phyloP scores from a whole-genome alignment of 176 grass and related monocot genomes.

The Rhynchospora tenuis region DNA sequence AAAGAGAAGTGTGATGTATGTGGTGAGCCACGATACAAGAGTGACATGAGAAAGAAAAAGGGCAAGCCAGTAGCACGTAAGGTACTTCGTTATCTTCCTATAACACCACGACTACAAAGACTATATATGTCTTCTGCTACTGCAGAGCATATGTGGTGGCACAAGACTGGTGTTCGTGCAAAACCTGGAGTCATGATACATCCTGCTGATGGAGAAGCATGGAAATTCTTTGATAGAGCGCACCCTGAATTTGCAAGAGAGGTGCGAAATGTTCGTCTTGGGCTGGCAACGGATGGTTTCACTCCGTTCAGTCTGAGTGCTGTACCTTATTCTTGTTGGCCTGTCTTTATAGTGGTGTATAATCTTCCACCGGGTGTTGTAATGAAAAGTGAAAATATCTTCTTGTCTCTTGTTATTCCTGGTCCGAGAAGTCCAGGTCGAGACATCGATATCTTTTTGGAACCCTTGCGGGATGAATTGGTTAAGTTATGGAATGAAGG shows the following conservation, averaged over 20 bases:
- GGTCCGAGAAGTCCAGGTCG: background rate
- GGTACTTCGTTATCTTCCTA: background rate
- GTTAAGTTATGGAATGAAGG: background rate
- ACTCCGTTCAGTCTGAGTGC: background rate
- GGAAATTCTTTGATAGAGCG: background rate
- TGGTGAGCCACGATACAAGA: background rate
- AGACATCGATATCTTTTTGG: background rate
- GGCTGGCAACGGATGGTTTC: background rate
- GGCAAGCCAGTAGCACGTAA: background rate
- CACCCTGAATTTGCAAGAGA: background rate
- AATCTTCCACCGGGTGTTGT: constrained; percentile 5
- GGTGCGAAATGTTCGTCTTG: background rate
- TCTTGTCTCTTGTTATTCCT: constrained; percentile 13
- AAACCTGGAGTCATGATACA: background rate
- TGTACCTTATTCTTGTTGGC: background rate
- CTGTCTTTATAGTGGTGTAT: background rate
- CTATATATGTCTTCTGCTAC: background rate
- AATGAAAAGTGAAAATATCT: background rate
- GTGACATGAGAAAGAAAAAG: background rate
- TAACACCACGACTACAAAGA: background rate
- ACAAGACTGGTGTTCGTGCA: background rate
- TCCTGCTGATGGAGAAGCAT: constrained; percentile 8
- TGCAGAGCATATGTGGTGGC: background rate
- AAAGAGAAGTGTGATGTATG: background rate
- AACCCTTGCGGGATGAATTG: constrained; percentile 21